A percentile compares a stretch with the other conserved stretches of the same genome.
Evolutionary conservation across 2,329 filamentous ascomycete species (phyloP).

Genomic region (Epichloe coenophiala): DNA sequence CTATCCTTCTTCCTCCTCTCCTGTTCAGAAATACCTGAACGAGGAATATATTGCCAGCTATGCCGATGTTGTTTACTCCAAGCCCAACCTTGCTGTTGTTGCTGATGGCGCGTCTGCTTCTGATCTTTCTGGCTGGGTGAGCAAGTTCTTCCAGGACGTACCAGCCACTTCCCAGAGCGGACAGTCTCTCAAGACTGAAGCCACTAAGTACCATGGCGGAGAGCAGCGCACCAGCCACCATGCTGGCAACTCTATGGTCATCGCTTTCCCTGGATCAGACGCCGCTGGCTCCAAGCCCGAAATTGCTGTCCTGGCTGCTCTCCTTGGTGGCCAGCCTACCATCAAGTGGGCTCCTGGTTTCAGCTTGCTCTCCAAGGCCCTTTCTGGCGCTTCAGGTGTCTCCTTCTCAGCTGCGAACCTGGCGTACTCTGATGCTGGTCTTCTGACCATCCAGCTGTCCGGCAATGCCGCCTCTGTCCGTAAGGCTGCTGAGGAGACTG

Average conservation of each 20-base stretch:
- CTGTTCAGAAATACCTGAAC: constrained; percentile 68
- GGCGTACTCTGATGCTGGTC: constrained; percentile 86
- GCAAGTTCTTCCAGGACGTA: constrained; percentile 75
- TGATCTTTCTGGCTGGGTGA: constrained; percentile 77
- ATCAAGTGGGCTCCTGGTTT: constrained; percentile 97
- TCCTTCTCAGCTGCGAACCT: constrained; percentile 62
- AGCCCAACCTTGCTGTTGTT: constrained; percentile 82
- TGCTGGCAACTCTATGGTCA: constrained; percentile 68
- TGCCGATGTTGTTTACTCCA: constrained; percentile 67
- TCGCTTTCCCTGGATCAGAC: constrained; percentile 87
- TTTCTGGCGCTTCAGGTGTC: constrained; percentile 50
- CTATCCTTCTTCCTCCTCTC: constrained; percentile 56
- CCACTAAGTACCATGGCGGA: constrained; percentile 84
- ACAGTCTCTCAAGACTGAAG: constrained; percentile 41
- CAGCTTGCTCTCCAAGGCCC: constrained; percentile 73
- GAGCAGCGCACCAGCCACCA: constrained; percentile 78
- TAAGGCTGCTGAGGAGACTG: constrained; percentile 60
- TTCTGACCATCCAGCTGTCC: constrained; percentile 69
- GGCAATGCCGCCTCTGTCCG: constrained; percentile 63
- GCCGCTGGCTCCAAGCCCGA: constrained; percentile 77
- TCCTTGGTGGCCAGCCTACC: constrained; percentile 78
- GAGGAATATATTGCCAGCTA: constrained; percentile 63
- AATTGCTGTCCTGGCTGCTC: constrained; percentile 69
- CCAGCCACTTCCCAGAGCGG: constrained; percentile 39
- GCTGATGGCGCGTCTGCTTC: constrained; percentile 72